These are phyloP conservation scores for Letharia columbiana DNA, from an alignment of 495 filamentous ascomycete genomes.

Conservation along the genomic window DNA sequence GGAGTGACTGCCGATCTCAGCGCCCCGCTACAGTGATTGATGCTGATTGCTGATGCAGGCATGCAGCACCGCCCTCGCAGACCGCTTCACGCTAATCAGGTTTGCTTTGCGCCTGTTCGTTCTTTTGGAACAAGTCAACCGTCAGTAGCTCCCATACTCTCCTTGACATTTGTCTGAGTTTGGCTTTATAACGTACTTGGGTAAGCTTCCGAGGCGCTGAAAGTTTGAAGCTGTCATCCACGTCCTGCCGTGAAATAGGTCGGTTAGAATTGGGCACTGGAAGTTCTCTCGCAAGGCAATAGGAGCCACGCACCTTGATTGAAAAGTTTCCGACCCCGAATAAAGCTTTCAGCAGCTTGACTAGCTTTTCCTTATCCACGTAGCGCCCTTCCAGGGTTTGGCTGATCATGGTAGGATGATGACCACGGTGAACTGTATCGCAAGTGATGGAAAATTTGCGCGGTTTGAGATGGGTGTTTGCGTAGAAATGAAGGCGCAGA, in stretches of 20 bases:
- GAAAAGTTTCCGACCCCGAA: neutral
- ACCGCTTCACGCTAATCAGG: neutral
- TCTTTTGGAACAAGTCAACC: neutral
- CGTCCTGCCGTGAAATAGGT: neutral
- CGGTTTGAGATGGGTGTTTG: neutral
- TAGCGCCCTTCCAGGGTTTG: neutral
- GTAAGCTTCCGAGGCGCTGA: neutral
- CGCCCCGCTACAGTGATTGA: neutral
- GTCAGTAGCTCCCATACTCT: neutral
- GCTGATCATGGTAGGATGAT: neutral
- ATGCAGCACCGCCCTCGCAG: neutral
- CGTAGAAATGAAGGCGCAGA: neutral
- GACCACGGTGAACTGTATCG: neutral
- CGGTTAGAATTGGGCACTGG: neutral
- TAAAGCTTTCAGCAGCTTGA: neutral
- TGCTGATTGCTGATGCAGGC: no score
- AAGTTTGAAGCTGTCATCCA: neutral
- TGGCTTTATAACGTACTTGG: neutral
- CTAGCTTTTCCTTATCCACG: neutral
- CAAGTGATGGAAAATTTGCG: neutral
- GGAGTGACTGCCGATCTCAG: neutral
- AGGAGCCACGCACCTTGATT: neutral
- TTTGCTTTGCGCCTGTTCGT: neutral
- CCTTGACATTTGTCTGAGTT: no score
- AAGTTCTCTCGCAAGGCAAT: neutral